A percentile compares a stretch with the other conserved stretches of the same genome.
phyloP scores from a whole-genome alignment of 2,329 filamentous ascomycete species.

The Byssoonygena ceratinophila region DNA sequence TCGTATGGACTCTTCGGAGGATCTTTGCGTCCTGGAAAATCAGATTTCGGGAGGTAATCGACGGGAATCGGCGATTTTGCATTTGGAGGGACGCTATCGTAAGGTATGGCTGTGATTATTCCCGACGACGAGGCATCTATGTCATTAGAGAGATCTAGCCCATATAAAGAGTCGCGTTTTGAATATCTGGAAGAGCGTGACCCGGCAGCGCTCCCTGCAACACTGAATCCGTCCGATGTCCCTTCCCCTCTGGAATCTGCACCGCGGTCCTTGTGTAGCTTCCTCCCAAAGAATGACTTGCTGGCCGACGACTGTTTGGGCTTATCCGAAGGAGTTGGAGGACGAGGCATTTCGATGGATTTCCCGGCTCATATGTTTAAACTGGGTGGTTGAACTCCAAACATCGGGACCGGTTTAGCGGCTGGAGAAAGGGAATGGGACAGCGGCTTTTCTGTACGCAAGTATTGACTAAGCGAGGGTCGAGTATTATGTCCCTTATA shows the following conservation, averaged over 20 bases:
- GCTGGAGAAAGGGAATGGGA: not conserved
- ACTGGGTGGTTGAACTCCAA: not conserved
- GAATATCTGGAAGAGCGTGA: conserved; percentile 65
- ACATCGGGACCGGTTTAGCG: not conserved
- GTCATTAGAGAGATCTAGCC: conserved; percentile 57
- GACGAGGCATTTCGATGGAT: conserved; percentile 37
- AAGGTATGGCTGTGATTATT: conserved; percentile 78
- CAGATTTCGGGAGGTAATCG: conserved; percentile 60
- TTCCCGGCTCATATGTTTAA: conserved; percentile 5
- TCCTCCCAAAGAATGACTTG: conserved; percentile 80
- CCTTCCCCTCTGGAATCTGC: conserved; percentile 43
- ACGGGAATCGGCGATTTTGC: conserved; percentile 59
- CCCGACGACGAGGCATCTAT: conserved; percentile 64
- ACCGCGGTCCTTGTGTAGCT: conserved; percentile 61
- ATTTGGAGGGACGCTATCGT: conserved; percentile 59
- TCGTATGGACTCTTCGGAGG: conserved; percentile 64
- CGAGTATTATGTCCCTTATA: not conserved
- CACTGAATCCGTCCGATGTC: conserved; percentile 43
- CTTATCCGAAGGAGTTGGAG: conserved; percentile 62
- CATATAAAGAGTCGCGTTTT: conserved; percentile 60
- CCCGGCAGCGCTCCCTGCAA: conserved; percentile 50
- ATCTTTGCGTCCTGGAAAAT: conserved; percentile 53
- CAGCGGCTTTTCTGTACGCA: not conserved
- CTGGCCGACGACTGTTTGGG: conserved; percentile 69
- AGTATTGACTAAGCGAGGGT: not conserved